Evolutionary conservation across 441 rosid species (phyloP).

Genomic region (Theobroma grandiflorum): DNA sequence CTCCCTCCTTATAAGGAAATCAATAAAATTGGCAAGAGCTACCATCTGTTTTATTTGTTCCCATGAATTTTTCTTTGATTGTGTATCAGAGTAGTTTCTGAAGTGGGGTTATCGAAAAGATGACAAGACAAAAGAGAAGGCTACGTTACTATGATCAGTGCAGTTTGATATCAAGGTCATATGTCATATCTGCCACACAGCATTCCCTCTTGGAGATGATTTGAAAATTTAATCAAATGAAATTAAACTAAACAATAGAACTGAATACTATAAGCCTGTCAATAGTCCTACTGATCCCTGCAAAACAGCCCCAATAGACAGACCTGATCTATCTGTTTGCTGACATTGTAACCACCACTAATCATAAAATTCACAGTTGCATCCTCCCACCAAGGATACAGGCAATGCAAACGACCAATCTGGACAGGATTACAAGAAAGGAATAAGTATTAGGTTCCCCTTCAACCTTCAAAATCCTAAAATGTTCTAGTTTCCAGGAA

Average conservation of each 20-base stretch:
- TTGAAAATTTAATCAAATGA: background rate
- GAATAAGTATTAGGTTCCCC: slow-evolving; percentile 9
- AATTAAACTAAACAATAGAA: background rate
- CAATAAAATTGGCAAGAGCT: too few species aligned
- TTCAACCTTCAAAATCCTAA: slow-evolving; percentile 19
- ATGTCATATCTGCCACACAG: background rate
- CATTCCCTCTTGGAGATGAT: background rate
- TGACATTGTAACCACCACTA: slow-evolving; percentile 79
- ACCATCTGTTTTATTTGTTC: too few species aligned
- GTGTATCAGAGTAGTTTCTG: too few species aligned
- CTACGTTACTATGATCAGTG: too few species aligned
- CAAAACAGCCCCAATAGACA: background rate
- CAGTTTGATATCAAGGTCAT: too few species aligned
- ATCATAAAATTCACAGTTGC: slow-evolving; percentile 78
- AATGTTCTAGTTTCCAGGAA: background rate
- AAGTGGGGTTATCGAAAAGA: too few species aligned
- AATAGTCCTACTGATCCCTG: background rate
- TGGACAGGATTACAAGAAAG: slow-evolving; percentile 32
- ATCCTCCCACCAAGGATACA: slow-evolving; percentile 87
- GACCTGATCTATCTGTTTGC: slow-evolving; percentile 67
- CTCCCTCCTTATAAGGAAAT: too few species aligned
- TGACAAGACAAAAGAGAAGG: too few species aligned
- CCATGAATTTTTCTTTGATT: too few species aligned
- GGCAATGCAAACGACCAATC: slow-evolving; percentile 89
- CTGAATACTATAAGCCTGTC: background rate